phyloP scores from a whole-genome alignment of 805 yeast species.

The Suhomyces sp. region DNA sequence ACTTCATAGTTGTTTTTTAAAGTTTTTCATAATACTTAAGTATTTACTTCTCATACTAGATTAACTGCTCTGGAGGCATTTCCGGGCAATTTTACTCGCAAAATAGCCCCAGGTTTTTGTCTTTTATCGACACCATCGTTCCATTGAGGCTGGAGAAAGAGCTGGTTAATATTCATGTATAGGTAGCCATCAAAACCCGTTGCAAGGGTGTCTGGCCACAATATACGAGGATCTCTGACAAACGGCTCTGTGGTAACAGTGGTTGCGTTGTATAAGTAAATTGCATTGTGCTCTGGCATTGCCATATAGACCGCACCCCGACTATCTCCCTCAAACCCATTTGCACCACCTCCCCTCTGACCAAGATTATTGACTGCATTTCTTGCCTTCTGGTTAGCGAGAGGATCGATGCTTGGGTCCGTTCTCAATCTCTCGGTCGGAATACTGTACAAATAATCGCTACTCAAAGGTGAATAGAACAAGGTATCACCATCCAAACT shows the following conservation, averaged over 20 bases:
- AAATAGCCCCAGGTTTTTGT: background rate
- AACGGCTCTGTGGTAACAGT: background rate
- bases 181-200: background rate
- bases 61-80: background rate
- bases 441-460: background rate
- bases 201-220: conserved; percentile 1
- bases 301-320: background rate
- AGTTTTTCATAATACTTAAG: no score
- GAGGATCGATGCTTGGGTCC: background rate
- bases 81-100: background rate
- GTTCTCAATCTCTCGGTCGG: background rate
- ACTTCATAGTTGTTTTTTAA: no score
- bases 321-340: background rate
- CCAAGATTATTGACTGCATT: background rate
- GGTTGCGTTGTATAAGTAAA: background rate
- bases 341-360: background rate
- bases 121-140: background rate
- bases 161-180: background rate
- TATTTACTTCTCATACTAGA: background rate
- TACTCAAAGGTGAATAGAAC: background rate
- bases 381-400: conserved; percentile 1
- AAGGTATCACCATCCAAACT: conserved; percentile 1
- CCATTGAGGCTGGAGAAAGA: background rate
- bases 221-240: conserved; percentile 1
- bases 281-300: conserved; percentile 1